Evolutionary conservation across 2,329 filamentous ascomycete genomes (phyloP).

Genomic region (Alternaria arbusti): DNA sequence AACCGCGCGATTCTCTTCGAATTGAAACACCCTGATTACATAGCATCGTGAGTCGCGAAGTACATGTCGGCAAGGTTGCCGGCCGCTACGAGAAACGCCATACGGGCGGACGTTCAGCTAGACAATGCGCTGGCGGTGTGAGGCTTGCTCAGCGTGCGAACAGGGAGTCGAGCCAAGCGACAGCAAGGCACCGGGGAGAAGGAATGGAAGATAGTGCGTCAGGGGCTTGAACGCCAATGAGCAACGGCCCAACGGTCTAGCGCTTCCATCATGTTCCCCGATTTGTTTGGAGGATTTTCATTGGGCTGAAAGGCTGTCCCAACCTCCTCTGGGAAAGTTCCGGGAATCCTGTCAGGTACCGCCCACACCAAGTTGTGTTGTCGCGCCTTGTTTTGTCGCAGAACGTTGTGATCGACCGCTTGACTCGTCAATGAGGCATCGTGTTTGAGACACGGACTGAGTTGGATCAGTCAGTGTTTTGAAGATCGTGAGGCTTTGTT

Average conservation of each 20-base stretch:
- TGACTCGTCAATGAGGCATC: conserved; percentile 13
- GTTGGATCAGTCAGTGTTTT: conserved; percentile 21
- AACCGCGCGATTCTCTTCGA: neutral
- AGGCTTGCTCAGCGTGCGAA: conserved; percentile 29
- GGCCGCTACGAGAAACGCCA: conserved; percentile 13
- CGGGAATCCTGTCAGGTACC: conserved; percentile 18
- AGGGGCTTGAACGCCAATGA: conserved; percentile 35
- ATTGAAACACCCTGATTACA: neutral
- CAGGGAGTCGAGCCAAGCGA: conserved; percentile 13
- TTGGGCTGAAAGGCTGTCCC: conserved; percentile 24
- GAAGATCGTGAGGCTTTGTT: conserved; percentile 19
- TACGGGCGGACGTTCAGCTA: conserved; percentile 15
- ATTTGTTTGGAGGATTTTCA: conserved; percentile 34
- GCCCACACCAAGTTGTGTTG: conserved; percentile 13
- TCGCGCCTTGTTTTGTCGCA: conserved; percentile 17
- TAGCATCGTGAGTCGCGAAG: neutral
- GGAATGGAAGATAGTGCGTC: conserved; percentile 19
- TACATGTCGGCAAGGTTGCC: conserved; percentile 8
- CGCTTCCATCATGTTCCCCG: conserved; percentile 28
- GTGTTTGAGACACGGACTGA: conserved; percentile 9
- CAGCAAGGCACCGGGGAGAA: conserved; percentile 20
- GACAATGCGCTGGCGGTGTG: conserved; percentile 38
- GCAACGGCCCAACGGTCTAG: conserved; percentile 25
- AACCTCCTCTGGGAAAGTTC: conserved; percentile 16
- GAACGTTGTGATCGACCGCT: conserved; percentile 5